Conservation (phyloP, 768 basidiomycete species). For the Lactarius hatsudake region DNA sequence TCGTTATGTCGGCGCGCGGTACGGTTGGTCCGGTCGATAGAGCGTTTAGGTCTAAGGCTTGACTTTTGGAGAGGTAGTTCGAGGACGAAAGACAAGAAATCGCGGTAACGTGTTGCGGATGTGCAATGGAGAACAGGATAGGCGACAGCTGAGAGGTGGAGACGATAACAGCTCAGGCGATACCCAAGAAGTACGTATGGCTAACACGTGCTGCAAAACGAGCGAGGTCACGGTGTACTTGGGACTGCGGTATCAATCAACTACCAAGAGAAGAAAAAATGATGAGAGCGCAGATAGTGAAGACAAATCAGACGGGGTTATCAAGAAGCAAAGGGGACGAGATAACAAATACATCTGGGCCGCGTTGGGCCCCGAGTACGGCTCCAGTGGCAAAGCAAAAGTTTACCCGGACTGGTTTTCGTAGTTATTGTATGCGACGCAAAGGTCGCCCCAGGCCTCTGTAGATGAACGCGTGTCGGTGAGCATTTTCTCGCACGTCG, state of each 20-base stretch:
- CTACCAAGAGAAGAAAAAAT: neutral
- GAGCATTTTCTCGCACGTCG: neutral
- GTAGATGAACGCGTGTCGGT: neutral
- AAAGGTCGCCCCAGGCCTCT: constrained; percentile 14
- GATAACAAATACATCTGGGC: neutral
- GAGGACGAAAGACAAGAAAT: neutral
- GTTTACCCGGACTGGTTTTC: neutral
- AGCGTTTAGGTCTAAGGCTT: neutral
- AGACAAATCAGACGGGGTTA: neutral
- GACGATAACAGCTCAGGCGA: neutral
- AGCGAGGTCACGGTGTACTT: neutral
- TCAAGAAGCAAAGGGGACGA: neutral
- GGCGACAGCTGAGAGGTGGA: neutral
- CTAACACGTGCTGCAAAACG: neutral
- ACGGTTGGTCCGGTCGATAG: neutral
- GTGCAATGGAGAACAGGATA: neutral
- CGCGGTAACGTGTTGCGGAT: neutral
- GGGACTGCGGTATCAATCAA: neutral
- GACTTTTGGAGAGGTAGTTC: neutral
- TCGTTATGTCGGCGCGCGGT: neutral
- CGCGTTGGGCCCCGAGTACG: neutral
- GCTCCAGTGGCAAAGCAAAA: neutral
- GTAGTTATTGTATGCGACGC: constrained; percentile 1
- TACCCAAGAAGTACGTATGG: neutral
- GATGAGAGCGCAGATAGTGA: neutral